Base-by-base conservation (phyloP, 2,329 filamentous ascomycete species). In the Westerdykella aurantiaca region DNA sequence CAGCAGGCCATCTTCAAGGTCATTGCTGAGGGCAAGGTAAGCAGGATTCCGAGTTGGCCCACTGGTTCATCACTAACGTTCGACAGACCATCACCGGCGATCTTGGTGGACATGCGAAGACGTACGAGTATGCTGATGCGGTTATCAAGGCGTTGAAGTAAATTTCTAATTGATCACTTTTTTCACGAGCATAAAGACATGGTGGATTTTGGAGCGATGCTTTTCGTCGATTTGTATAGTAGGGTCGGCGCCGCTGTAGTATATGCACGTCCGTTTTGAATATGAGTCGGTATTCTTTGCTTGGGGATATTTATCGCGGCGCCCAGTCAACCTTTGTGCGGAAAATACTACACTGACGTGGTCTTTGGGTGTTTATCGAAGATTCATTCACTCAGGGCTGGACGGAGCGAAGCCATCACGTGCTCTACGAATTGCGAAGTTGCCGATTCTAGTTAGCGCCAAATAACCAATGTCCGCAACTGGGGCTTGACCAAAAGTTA, bases 1-100 rank as follows among this genome's bases (percentile, higher is more conserved):
- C 88, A 97, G 79, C 86, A 81, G 72, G 93, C 93, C 56, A 94
- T 91, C 66, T 97, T 98, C 72, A 87, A 86, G 69, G 95, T 90
- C 49, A 80, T 98, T 56, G 85, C 89, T 48, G 90, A 98, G 79
- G 93, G 93, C 76, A 96, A 96, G 85, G 77, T 81, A 66, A 60
- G 72, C 61, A 43, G 17, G 13, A 14, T 18, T 34, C 38, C 31
- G 37, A 31, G 31, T 22, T 29, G 29, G 3, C 25, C 31, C 9
- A 12, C n/a, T 31, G 3, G 38, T 25, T 4, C 33, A 21, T 31
- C 23, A 44, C 57, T 62, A 53, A 61, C 35, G 21, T 33, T 23
- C 14, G 18, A 38, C 61, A 81, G 79, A 72, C 82, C 50, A 82
- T 98, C 71, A 98, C 93, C 29, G 91, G 93, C 63, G 93, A 98